Base-by-base conservation (phyloP, 768 basidiomycete species). In the Dentipellis fragilis region DNA sequence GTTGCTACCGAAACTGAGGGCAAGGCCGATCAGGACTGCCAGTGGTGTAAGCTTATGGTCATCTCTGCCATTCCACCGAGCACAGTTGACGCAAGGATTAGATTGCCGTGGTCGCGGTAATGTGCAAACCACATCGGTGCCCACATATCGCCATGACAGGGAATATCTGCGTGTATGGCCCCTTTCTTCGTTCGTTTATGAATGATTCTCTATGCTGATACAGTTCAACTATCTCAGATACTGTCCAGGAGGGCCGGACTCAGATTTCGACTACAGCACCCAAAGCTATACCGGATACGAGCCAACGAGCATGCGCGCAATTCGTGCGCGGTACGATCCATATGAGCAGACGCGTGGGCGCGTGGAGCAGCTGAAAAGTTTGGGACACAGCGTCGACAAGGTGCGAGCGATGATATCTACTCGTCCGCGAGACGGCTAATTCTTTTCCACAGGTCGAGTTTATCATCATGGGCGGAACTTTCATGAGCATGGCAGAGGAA, bases 61-160 rank as follows among this genome's bases (percentile, higher is more conserved):
- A n/a, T 47, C 22, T 38, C 42, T 45, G 8, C 7, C 9, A 16
- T 14, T 14, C 52, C 19, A 9, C 17, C n/a, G 14, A 34, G 52
- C 12, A 7, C 1, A 34, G 14, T 38, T 54, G 51, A 29, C 17
- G 14, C 50, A 39, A 3, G 22, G 34, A 46, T 36, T 48, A 95
- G 93, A 94, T 98, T 57, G 96, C 95, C 14, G 95, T 98, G 21
- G 96, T 99, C 12, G 96, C 96, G 9, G 95, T 99, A n/a, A 99
- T 99, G 96, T 95, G 93, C 75, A 99, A 98, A 66, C 96, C 96
- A 1, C 96, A 99, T 75, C 82, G 96, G 54, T 99, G 96, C 75
- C 96, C 96, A 4, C 96, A 99, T 72, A 98, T 99, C 55, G 96
- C 96, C 8, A 96, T 99, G 92, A 99, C 96, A 0, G 96, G 96